phyloP scores from a whole-genome alignment of 2,329 filamentous ascomycete genomes.

The Aspergillus chevalieri region DNA sequence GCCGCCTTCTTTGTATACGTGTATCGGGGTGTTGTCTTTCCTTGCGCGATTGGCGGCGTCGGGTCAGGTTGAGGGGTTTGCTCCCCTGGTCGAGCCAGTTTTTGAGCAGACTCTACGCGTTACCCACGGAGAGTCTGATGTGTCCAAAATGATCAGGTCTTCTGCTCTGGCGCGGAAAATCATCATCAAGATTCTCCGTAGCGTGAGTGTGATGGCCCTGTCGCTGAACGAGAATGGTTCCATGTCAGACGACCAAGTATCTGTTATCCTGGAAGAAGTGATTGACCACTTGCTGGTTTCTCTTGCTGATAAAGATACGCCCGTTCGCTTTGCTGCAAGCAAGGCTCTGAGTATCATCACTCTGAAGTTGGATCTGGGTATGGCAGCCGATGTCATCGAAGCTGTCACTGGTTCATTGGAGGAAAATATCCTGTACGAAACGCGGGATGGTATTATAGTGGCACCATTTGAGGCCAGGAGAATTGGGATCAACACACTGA shows the following conservation, averaged over 20 bases:
- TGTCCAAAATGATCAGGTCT: conserved; percentile 53
- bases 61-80: conserved; percentile 68
- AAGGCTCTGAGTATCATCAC: conserved; percentile 87
- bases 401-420: conserved; percentile 67
- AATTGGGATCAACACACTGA: conserved; percentile 33
- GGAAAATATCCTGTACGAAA: conserved; percentile 56
- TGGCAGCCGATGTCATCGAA: conserved; percentile 82
- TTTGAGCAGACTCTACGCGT: conserved; percentile 61
- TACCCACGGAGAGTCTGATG: conserved; percentile 45
- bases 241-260: conserved; percentile 27
- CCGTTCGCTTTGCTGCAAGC: conserved; percentile 81
- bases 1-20: conserved; percentile 59
- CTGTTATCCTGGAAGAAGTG: conserved; percentile 65
- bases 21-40: conserved; percentile 73
- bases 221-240: conserved; percentile 39
- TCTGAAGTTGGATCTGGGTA: conserved; percentile 67
- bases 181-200: conserved; percentile 76
- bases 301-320: conserved; percentile 81
- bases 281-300: conserved; percentile 75
- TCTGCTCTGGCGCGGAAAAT: conserved; percentile 77
- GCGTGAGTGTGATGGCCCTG: conserved; percentile 62
- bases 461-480: conserved; percentile 28
- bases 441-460: conserved; percentile 36
- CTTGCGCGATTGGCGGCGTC: conserved; percentile 68
- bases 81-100: conserved; percentile 57